A percentile compares a stretch with the other conserved stretches of the same genome.
phyloP scores from a whole-genome alignment of 2,329 filamentous ascomycete species.

The Grosmannia penicillata region DNA sequence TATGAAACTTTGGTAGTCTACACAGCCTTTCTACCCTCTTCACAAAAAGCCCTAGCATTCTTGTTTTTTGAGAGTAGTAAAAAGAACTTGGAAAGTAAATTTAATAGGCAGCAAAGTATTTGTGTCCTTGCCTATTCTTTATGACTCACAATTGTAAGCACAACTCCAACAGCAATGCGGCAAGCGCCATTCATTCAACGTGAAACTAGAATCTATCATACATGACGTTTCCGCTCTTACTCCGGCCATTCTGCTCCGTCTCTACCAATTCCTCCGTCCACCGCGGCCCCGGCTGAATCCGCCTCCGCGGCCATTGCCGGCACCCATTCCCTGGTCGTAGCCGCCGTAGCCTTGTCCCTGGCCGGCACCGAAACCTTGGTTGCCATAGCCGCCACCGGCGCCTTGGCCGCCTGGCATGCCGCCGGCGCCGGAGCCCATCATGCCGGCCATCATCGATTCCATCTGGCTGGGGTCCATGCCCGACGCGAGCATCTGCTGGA shows the following conservation, averaged over 20 bases:
- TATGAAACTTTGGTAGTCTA: no score
- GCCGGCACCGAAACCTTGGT: conserved; percentile 28
- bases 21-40: no score
- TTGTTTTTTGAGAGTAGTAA: no score
- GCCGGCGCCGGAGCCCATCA: conserved; percentile 39
- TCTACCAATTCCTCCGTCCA: conserved; percentile 12
- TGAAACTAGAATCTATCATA: no score
- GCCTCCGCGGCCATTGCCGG: conserved; percentile 4
- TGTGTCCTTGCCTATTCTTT: no score
- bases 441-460: conserved; percentile 44
- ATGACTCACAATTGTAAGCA: no score
- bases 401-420: conserved; percentile 30
- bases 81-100: no score
- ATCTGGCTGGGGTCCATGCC: conserved; percentile 54
- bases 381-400: conserved; percentile 24
- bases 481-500: conserved; percentile 54
- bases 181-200: no score
- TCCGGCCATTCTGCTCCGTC: background rate
- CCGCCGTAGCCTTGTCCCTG: conserved; percentile 17
- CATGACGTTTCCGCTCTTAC: no score
- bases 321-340: conserved; percentile 29
- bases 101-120: no score
- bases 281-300: conserved; percentile 20
- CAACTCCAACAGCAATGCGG: no score
- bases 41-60: no score